Conservation (phyloP, 148 eudicot species). For the Simmondsia chinensis region DNA sequence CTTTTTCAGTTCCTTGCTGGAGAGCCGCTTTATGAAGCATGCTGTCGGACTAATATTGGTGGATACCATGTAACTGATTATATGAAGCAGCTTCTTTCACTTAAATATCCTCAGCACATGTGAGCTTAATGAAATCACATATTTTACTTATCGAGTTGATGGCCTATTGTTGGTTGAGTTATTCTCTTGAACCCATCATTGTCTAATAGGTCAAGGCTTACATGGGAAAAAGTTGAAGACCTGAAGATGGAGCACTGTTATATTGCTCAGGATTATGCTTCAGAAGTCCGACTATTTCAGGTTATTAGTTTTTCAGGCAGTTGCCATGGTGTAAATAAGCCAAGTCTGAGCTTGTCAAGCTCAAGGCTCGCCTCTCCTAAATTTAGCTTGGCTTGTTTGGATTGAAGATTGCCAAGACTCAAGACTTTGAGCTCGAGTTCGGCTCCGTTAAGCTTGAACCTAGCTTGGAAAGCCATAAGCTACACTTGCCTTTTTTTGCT, state of each 20-base stretch:
- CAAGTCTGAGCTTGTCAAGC: too few species aligned
- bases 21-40: conserved; percentile 92
- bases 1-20: conserved; percentile 71
- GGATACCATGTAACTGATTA: conserved; percentile 96
- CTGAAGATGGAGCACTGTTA: conserved; percentile 98
- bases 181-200: not conserved
- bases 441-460: too few species aligned
- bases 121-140: conserved; percentile 25
- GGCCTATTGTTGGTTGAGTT: not conserved
- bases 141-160: not conserved
- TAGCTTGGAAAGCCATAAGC: too few species aligned
- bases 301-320: conserved; percentile 28
- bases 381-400: too few species aligned
- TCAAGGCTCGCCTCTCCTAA: too few species aligned
- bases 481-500: too few species aligned
- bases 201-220: conserved; percentile 50
- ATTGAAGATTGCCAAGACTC: too few species aligned
- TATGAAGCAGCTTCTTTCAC: conserved; percentile 92
- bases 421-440: too few species aligned
- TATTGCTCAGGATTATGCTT: conserved; percentile 66
- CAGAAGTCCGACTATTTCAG: conserved; percentile 84
- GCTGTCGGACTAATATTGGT: conserved; percentile 93
- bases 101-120: conserved; percentile 91
- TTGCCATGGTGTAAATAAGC: too few species aligned
- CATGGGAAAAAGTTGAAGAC: conserved; percentile 98